Conservation (phyloP, 441 rosid genomes). For the Euphorbia celastroides region DNA sequence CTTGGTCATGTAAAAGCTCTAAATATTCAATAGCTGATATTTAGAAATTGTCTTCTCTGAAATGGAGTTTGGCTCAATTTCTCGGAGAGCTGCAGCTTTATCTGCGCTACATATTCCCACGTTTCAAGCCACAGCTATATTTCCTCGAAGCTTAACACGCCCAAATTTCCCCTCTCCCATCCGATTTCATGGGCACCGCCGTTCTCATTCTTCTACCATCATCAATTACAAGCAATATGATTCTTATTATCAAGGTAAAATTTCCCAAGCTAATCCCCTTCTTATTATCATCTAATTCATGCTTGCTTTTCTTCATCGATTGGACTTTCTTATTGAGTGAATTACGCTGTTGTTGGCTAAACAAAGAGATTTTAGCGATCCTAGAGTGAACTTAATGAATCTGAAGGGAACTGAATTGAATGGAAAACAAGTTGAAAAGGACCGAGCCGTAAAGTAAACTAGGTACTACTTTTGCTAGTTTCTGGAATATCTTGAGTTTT, state of each 20-base stretch:
- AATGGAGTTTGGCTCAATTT: not conserved
- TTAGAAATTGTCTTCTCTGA: too few species aligned
- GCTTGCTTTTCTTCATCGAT: not conserved
- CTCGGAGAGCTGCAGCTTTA: not conserved
- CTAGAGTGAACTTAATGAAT: not conserved
- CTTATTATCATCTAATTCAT: not conserved
- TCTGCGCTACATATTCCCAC: not conserved
- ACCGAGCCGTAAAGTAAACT: too few species aligned
- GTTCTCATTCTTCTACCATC: not conserved
- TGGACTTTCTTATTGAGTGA: not conserved
- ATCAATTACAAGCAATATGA: not conserved
- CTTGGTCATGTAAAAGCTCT: too few species aligned
- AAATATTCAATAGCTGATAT: too few species aligned
- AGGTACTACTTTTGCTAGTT: not conserved
- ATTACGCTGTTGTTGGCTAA: not conserved
- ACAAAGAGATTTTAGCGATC: not conserved
- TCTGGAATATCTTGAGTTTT: not conserved
- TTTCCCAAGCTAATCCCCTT: not conserved
- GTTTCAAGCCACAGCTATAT: not conserved
- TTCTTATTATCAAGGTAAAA: not conserved
- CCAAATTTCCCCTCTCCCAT: not conserved
- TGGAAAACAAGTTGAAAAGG: too few species aligned
- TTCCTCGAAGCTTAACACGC: not conserved
- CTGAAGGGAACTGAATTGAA: too few species aligned
- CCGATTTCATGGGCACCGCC: not conserved